Evolutionary conservation across 495 filamentous ascomycete genomes (phyloP).

Genomic region (Penicillium waksmanii): DNA sequence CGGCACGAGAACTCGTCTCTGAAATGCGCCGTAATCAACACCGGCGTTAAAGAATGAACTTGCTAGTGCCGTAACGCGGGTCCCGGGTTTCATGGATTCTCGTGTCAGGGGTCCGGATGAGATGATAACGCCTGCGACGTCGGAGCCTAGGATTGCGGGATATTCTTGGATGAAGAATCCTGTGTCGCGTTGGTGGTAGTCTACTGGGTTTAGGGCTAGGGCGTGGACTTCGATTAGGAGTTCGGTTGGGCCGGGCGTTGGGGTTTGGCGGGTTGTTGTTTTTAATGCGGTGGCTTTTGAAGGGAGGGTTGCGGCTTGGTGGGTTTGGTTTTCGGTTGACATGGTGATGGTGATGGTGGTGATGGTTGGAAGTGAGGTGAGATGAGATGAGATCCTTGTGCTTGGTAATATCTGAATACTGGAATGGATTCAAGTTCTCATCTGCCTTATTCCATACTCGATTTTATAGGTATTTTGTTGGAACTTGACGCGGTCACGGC

Average conservation of each 20-base stretch:
- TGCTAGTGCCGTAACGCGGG: constrained; percentile 31
- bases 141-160: constrained; percentile 47
- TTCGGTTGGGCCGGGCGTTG: constrained; percentile 25
- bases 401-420: not conserved
- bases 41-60: constrained; percentile 30
- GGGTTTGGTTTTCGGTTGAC: not conserved
- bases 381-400: not conserved
- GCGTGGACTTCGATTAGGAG: constrained; percentile 49
- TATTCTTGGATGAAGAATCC: constrained; percentile 35
- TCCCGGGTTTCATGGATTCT: constrained; percentile 34
- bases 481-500: too few relatives aligned
- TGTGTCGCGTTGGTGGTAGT: constrained; percentile 37
- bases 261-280: constrained; percentile 17
- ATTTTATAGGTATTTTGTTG: too few relatives aligned
- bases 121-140: constrained; percentile 44
- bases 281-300: constrained; percentile 16
- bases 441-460: too few relatives aligned
- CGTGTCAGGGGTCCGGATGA: constrained; percentile 30
- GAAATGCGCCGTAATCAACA: constrained; percentile 47
- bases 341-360: constrained; percentile 10
- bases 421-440: too few relatives aligned
- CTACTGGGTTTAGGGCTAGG: constrained; percentile 52
- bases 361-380: not conserved
- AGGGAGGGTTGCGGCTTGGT: constrained; percentile 20
- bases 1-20: constrained; percentile 29